Percentiles rank a stretch among this genome's conserved stretches.
phyloP scores from a whole-genome alignment of 345 rosid genomes.

The Passiflora organensis region DNA sequence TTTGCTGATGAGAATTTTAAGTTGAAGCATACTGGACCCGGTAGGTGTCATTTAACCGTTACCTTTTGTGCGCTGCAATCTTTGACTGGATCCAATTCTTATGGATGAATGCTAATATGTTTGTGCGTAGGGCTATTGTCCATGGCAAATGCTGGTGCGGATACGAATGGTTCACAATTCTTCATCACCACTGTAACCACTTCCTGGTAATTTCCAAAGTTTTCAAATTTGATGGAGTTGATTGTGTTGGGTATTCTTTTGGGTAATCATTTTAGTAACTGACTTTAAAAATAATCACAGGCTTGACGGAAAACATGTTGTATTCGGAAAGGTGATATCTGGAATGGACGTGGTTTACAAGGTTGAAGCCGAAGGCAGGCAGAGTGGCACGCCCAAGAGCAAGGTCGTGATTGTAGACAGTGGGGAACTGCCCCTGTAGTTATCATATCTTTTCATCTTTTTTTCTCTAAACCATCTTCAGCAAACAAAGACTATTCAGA shows the following conservation, averaged over 20 bases:
- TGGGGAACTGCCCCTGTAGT: conserved; percentile 76
- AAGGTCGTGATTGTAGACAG: conserved; percentile 82
- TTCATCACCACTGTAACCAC: conserved; percentile 90
- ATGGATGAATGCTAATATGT: not conserved
- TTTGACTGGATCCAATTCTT: not conserved
- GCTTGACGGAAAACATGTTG: conserved; percentile 96
- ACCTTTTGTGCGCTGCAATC: not conserved
- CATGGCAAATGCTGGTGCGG: conserved; percentile 91
- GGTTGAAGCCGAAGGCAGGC: conserved; percentile 88
- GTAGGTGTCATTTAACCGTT: conserved; percentile 21
- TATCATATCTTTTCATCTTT: not conserved
- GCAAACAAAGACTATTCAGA: not conserved
- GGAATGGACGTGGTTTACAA: conserved; percentile 97
- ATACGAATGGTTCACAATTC: conserved; percentile 95
- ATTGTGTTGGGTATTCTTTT: no score
- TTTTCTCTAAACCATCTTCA: not conserved
- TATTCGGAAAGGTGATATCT: conserved; percentile 89
- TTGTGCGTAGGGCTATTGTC: conserved; percentile 57
- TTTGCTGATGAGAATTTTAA: conserved; percentile 93
- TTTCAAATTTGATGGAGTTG: no score
- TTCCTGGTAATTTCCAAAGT: conserved; percentile 52
- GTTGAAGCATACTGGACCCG: conserved; percentile 94
- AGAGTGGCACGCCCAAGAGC: conserved; percentile 78
- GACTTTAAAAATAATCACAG: conserved; percentile 30
- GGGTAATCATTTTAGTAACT: not conserved